These are phyloP conservation scores for Capronia epimyces DNA, from an alignment of 2,329 filamentous ascomycete genomes.

Conservation along the genomic window DNA sequence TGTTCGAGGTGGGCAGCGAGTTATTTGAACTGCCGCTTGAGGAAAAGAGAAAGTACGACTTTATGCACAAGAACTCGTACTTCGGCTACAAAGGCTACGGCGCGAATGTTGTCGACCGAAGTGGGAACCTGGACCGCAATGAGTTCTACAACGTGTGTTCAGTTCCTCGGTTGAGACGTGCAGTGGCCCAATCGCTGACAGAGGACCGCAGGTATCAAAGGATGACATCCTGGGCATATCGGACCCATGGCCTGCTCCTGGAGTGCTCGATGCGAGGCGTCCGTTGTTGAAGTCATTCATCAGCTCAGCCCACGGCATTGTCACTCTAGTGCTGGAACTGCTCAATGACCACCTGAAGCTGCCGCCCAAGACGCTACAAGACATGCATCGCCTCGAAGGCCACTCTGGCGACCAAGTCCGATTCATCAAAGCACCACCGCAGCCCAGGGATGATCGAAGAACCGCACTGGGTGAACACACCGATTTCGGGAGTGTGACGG, in stretches of 20 bases:
- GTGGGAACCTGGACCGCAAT: slow-evolving; percentile 48
- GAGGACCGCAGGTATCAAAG: slow-evolving; percentile 42
- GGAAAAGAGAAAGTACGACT: slow-evolving; percentile 53
- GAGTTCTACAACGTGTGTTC: slow-evolving; percentile 51
- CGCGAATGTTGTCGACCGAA: slow-evolving; percentile 42
- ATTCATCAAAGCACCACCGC: slow-evolving; percentile 48
- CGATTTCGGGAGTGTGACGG: slow-evolving; percentile 52
- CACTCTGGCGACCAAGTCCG: slow-evolving; percentile 51
- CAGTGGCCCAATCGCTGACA: slow-evolving; percentile 6
- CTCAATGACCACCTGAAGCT: slow-evolving; percentile 45
- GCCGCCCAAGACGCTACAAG: slow-evolving; percentile 38
- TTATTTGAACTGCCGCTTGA: slow-evolving; percentile 47
- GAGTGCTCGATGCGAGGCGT: slow-evolving; percentile 37
- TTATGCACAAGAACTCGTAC: slow-evolving; percentile 47
- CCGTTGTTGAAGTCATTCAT: slow-evolving; percentile 43
- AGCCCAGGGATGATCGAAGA: slow-evolving; percentile 39
- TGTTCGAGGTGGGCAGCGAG: slow-evolving; percentile 44
- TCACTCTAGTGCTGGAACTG: slow-evolving; percentile 41
- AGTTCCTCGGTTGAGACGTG: slow-evolving; percentile 10
- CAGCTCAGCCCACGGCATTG: slow-evolving; percentile 41
- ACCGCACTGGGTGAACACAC: slow-evolving; percentile 51
- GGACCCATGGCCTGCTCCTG: slow-evolving; percentile 40
- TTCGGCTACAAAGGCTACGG: slow-evolving; percentile 52
- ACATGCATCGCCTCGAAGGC: slow-evolving; percentile 43
- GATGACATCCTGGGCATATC: slow-evolving; percentile 46